These are phyloP conservation scores for Fraxinus angustifolia DNA, from an alignment of 305 asterid genomes.

Conservation along the genomic window DNA sequence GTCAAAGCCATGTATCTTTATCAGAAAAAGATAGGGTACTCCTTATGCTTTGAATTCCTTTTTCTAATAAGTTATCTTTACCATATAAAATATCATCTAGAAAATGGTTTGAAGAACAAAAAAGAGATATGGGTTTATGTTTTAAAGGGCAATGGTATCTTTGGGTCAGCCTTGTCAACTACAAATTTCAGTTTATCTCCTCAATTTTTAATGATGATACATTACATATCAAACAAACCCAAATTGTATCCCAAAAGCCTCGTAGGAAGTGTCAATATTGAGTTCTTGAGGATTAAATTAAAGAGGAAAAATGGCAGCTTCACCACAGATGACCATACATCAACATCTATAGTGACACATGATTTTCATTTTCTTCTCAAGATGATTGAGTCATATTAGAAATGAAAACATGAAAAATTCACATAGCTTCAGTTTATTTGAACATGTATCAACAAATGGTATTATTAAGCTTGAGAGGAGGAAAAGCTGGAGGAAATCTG, in stretches of 20 bases:
- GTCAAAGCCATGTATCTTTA: slow-evolving; percentile 77
- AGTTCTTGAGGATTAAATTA: background rate
- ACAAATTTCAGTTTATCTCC: background rate
- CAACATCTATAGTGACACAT: background rate
- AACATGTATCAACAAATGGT: background rate
- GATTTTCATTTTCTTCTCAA: background rate
- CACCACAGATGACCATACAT: background rate
- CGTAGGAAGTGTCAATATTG: background rate
- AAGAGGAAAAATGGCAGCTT: background rate
- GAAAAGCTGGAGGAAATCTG: background rate
- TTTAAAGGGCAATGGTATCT: background rate
- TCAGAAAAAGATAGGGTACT: slow-evolving; percentile 57
- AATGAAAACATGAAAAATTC: background rate
- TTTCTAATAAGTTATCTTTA: background rate
- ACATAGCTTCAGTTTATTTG: background rate
- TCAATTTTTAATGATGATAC: background rate
- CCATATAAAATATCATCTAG: background rate
- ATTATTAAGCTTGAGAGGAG: background rate
- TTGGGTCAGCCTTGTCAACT: background rate
- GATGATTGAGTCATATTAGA: background rate
- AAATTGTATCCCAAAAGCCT: background rate
- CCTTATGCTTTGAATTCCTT: slow-evolving; percentile 15
- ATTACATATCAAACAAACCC: background rate
- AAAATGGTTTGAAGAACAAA: slow-evolving; percentile 6
- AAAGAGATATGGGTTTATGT: background rate